Evolutionary conservation across 257 asterid genomes (phyloP), one percentile per base, ranked within the genome.

Genomic region (Gentiana macrophylla): DNA sequence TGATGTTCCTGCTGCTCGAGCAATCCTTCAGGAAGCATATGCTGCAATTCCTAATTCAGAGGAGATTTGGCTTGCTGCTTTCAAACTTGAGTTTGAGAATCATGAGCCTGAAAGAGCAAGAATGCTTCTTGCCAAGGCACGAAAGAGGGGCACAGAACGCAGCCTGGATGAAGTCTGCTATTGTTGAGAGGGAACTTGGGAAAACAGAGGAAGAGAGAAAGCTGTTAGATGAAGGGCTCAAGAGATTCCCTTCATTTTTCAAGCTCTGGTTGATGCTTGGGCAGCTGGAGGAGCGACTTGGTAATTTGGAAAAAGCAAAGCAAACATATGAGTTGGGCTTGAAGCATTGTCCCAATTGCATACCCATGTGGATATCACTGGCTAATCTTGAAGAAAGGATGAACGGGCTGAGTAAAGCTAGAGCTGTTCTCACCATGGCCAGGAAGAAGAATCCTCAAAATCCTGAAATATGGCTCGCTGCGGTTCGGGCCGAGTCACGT

Each of bases 111-210:
- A 86, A 67, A 80, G 97, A 71, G 97, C 95, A 11, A 71, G 89
- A 59, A 78, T 78, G 80, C 84, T 89, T 68, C 94, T 89, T 66
- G 94, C 93, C 15, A 86, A 89, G 76, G 97, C 94, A 4, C 75
- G 97, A 68, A 94, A 83, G 71, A 94, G 95, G 61, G 94, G 95
- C 46, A 77, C 91, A 4, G 95, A 81, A 69, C 81, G 95, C 38
- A n/a, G 97, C 86, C n/a, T 89, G 97, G 97, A 86, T 89, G 97
- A 89, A 89, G 69, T 89, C 97, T 1, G 93, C 95, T 3, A 89
- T 89, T 49, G 95, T 86, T 13, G 95, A 89, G 84, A 79, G 97
- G 67, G 97, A 89, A 61, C 53, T 89, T 48, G 94, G 95, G 1
- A 84, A 89, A 71, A 70, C 68, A 13, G 83, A 66, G 2, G 92